Evolutionary conservation across 495 filamentous ascomycete genomes (phyloP).

Genomic region (Xylaria sp.): DNA sequence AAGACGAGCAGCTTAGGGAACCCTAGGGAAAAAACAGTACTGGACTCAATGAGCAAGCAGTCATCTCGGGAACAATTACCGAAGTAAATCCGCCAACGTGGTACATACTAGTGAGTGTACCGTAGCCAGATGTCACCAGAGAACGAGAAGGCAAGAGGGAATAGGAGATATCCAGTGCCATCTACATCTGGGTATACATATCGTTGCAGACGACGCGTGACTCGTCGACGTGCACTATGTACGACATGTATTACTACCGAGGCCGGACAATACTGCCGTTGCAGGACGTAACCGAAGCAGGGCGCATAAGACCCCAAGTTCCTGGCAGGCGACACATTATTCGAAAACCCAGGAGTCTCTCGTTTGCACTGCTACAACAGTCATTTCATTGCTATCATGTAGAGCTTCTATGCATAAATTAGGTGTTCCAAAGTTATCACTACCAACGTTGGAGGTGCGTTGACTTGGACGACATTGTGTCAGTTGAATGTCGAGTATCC

Average conservation of each 20-base stretch:
- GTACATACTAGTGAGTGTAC: conserved; percentile 7
- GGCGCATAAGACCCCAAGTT: background rate
- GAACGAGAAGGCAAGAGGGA: background rate
- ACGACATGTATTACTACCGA: background rate
- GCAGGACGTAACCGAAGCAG: background rate
- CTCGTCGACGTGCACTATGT: background rate
- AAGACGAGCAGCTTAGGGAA: background rate
- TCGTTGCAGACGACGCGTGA: conserved; percentile 2
- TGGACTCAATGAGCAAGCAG: background rate
- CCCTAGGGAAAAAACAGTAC: background rate
- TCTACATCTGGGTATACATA: conserved; percentile 2
- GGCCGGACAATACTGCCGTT: background rate
- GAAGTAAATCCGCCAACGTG: conserved; percentile 23
- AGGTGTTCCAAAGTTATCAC: background rate
- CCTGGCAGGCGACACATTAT: background rate
- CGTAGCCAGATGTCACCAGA: background rate
- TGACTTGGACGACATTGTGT: background rate
- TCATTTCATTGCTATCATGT: background rate
- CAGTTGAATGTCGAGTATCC: background rate
- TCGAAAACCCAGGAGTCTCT: background rate
- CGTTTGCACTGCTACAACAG: background rate
- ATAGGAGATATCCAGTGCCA: background rate
- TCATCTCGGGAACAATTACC: conserved; percentile 20
- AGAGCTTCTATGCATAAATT: background rate
- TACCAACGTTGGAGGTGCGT: background rate